Evolutionary conservation across 768 basidiomycete species (phyloP).

Genomic region (Suillus sp.): DNA sequence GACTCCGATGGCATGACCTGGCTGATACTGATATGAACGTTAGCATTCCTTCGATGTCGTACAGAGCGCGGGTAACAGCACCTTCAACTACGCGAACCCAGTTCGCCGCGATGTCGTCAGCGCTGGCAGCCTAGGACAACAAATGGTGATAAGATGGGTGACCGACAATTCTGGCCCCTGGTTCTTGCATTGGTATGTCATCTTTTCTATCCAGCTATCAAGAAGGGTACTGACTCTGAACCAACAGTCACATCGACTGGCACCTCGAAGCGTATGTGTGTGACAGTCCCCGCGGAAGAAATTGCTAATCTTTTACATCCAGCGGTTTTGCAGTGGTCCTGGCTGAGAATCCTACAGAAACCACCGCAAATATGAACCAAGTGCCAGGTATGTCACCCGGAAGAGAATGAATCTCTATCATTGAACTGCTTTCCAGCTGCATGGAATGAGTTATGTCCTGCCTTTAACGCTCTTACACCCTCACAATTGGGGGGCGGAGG

Average conservation of each 20-base stretch:
- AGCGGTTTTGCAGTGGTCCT: conserved; percentile 36
- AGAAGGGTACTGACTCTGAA: neutral
- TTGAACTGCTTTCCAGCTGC: conserved; percentile 16
- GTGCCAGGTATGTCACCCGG: neutral
- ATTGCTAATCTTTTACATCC: neutral
- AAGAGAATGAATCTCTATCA: neutral
- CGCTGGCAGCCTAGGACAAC: conserved; percentile 23
- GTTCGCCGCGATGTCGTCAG: conserved; percentile 49
- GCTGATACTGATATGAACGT: neutral
- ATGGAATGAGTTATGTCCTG: conserved; percentile 31
- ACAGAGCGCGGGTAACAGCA: conserved; percentile 34
- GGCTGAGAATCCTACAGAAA: conserved; percentile 25
- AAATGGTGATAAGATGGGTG: conserved; percentile 46
- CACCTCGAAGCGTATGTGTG: conserved; percentile 21
- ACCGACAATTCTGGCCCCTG: conserved; percentile 57
- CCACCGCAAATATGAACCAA: neutral
- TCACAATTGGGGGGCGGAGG: conserved; percentile 24
- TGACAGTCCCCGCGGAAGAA: too few relatives aligned
- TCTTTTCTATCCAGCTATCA: neutral
- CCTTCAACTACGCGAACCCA: conserved; percentile 54
- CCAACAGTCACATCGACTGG: conserved; percentile 20
- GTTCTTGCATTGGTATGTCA: conserved; percentile 23
- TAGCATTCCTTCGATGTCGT: conserved; percentile 50
- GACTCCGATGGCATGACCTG: neutral
- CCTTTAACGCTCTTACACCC: conserved; percentile 20